Base-by-base conservation (phyloP, 1,284 basidiomycete genomes). In the Tilletia setariae region DNA sequence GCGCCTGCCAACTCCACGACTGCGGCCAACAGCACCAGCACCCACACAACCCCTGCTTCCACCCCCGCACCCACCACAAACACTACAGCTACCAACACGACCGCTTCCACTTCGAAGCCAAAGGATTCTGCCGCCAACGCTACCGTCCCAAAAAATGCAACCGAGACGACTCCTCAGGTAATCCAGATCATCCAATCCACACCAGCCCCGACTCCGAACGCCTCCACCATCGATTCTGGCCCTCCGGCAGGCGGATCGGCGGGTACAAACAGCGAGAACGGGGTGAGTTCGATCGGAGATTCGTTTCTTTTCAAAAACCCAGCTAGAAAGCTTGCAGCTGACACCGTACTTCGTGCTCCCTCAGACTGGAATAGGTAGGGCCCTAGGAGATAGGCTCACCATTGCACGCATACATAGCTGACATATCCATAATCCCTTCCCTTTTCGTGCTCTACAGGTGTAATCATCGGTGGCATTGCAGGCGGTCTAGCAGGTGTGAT, bases 51-150 rank as follows among this genome's bases (percentile, higher is more conserved):
- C 6, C 59, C 63, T 1, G 43, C 69, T 11, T 62, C 67, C 15
- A 59, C 71, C 19, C 63, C 69, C 4, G 46, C 69, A 42, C 19
- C 68, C 15, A 42, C 9, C 1, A 46, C 68, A 16, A 53, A 66
- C 32, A 23, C 69, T n/a, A 23, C 68, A 2, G 47, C 68, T 19
- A 67, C 66, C 32, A 63, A 65, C 40, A 44, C 70, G 15, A 64
- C 71, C 6, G 9, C 63, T 16, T 42, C 44, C 32, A 30, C 68
- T 8, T 32, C 63, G 1, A 9, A n/a, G 9, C 28, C 67, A 28
- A 43, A 30, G 35, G 35, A 11, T 4, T 40, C 35, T 40, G 35
- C 35, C 11, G 11, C 51, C 21, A 63, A 11, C 28, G 9, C 64
- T 21, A 32, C 67, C 16, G 62, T 71, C 11, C 46, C 71, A 9